Evolutionary conservation across 2,329 filamentous ascomycete species (phyloP).

Genomic region (Colletotrichum salicis): DNA sequence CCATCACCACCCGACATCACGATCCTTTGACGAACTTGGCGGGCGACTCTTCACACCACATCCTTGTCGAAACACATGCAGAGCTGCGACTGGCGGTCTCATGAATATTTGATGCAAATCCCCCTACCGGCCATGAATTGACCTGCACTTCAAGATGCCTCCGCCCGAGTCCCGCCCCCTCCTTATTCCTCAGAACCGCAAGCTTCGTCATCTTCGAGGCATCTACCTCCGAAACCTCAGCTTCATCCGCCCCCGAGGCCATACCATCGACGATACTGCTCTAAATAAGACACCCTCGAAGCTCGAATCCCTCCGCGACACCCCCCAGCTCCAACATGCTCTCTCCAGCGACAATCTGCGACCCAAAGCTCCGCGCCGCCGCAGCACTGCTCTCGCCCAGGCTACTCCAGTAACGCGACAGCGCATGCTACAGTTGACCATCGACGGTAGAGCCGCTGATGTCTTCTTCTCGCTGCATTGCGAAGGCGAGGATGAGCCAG

Average conservation of each 20-base stretch:
- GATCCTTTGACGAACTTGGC: not conserved
- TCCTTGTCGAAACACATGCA: not conserved
- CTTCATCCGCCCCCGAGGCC: conserved; percentile 66
- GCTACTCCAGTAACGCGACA: conserved; percentile 67
- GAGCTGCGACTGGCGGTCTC: not conserved
- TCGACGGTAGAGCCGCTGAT: conserved; percentile 80
- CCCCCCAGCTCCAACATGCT: conserved; percentile 63
- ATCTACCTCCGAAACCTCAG: conserved; percentile 88
- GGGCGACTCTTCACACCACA: not conserved
- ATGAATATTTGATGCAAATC: not conserved
- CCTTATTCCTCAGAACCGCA: conserved; percentile 80
- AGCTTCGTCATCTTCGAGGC: conserved; percentile 86
- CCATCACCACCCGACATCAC: not conserved
- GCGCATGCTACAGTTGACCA: conserved; percentile 78
- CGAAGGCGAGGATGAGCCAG: conserved; percentile 71
- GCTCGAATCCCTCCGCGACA: conserved; percentile 61
- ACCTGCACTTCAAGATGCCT: conserved; percentile 31
- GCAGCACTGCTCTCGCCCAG: conserved; percentile 61
- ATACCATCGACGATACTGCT: conserved; percentile 80
- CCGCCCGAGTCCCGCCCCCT: conserved; percentile 53
- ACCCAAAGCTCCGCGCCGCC: conserved; percentile 52
- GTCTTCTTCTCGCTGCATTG: conserved; percentile 89
- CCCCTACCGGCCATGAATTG: conserved; percentile 23
- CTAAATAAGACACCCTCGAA: conserved; percentile 78
- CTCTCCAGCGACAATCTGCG: conserved; percentile 65